Evolutionary conservation across 257 asterid genomes (phyloP), one percentile per base, ranked within the genome.

Genomic region (Rehmannia glutinosa): DNA sequence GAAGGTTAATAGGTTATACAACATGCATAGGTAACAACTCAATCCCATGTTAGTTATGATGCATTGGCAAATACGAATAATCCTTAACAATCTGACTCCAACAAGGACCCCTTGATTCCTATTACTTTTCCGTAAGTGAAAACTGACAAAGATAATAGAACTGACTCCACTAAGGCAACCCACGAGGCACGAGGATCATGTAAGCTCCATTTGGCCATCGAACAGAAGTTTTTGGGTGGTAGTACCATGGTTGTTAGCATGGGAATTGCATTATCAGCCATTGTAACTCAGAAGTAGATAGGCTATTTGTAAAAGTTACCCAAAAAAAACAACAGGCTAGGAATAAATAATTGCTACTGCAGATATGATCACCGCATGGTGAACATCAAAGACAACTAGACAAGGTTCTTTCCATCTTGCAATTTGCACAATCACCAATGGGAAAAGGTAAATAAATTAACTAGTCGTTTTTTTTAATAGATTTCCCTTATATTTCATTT

Each of bases 381-480:
- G 46, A 62, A 27, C 58, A 12, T 47, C 39, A n/a, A 16, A 0
- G n/a, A n/a, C n/a, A n/a, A n/a, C n/a, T n/a, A 12, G 23, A 24
- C 21, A 56, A 59, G 17, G 49, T 8, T 39, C 28, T 28, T 70
- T 28, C 51, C 47, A 72, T 62, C 72, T 16, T 49, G 49, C 50
- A 13, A 53, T 61, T 42, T 12, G 16, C 32, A 55, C 27, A 50
- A 53, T 50, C 63, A 45, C 66, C 43, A 38, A 38, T 2, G 10
- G 27, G 15, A 12, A 62, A 46, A 6, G 35, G 50, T 21, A 47
- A 4, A 39, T 6, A 28, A n/a, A 1, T 12, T 13, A 7, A 23
- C 13, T 32, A 8, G 6, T 11, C 21, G 8, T 52, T 19, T 16
- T 30, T 19, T n/a, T 16, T 15, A 46, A n/a, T 16, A 55, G 53